These are phyloP conservation scores for Euphorbia schlechtendalii DNA, from an alignment of 441 rosid genomes.

Conservation along the genomic window DNA sequence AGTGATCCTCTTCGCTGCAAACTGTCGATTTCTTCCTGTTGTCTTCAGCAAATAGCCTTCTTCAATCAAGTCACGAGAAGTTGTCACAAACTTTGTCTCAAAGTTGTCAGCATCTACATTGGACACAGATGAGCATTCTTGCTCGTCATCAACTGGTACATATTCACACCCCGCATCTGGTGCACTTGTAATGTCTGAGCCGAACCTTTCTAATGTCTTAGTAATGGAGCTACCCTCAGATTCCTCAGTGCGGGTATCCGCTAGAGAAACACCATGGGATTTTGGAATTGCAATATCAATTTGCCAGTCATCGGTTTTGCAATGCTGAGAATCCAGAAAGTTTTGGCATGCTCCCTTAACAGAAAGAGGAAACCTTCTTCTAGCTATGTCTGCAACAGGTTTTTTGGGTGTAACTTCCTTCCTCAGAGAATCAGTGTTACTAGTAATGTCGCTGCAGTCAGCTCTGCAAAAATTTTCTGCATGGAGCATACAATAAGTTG, in stretches of 20 bases:
- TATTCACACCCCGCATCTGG: constrained; percentile 48
- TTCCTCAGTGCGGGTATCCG: constrained; percentile 55
- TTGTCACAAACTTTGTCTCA: constrained; percentile 43
- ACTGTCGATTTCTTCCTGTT: constrained; percentile 34
- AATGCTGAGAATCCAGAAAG: constrained; percentile 34
- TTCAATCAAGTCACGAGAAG: constrained; percentile 39
- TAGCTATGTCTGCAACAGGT: constrained; percentile 37
- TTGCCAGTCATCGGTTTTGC: constrained; percentile 65
- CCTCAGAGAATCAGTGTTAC: constrained; percentile 39
- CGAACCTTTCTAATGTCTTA: constrained; percentile 45
- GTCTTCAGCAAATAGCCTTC: constrained; percentile 36
- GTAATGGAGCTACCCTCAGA: constrained; percentile 72
- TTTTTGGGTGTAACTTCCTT: constrained; percentile 43
- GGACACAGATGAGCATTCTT: constrained; percentile 52
- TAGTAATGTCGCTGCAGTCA: constrained; percentile 48
- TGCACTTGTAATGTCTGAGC: constrained; percentile 32
- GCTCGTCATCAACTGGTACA: constrained; percentile 52
- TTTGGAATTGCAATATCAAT: constrained; percentile 70
- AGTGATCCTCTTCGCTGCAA: constrained; percentile 37
- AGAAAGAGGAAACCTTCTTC: constrained; percentile 51
- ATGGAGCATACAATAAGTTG: constrained; percentile 18
- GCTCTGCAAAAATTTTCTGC: constrained; percentile 61
- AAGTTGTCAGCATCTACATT: constrained; percentile 37
- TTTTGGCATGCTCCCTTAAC: constrained; percentile 36
- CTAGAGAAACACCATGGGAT: constrained; percentile 31